Percentiles rank a stretch among this genome's conserved stretches.
phyloP scores from a whole-genome alignment of 495 filamentous ascomycete genomes.

The Daldinia childiae region DNA sequence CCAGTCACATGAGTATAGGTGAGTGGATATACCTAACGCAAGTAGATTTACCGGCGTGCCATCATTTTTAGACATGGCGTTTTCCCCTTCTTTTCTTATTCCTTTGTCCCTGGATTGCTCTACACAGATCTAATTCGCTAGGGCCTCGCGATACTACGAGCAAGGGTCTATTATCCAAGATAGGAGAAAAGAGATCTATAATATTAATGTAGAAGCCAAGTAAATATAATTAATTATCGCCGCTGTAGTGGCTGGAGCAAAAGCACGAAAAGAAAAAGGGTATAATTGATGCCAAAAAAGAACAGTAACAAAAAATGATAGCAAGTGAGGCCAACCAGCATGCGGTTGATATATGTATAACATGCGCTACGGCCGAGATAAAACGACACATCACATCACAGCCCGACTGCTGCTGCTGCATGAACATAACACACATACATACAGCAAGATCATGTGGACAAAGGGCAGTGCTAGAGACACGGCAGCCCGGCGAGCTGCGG shows the following conservation, averaged over 20 bases:
- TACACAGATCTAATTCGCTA: neutral
- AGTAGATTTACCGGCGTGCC: conserved; percentile 12
- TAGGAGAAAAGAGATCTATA: neutral
- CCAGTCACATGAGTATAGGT: neutral
- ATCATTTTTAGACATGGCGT: conserved; percentile 1
- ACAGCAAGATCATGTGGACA: conserved; percentile 5
- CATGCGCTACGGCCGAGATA: neutral
- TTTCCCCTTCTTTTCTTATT: neutral
- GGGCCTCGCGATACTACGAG: neutral
- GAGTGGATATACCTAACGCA: conserved; percentile 2
- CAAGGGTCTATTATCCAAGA: conserved; percentile 3
- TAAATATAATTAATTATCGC: neutral
- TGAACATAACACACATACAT: neutral
- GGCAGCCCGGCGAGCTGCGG: neutral
- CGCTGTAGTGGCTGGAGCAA: neutral
- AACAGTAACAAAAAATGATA: neutral
- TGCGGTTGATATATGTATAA: conserved; percentile 1
- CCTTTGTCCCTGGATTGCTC: neutral
- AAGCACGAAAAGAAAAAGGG: neutral
- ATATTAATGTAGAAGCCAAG: neutral
- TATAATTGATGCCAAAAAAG: neutral
- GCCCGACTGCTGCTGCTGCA: neutral
- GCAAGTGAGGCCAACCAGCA: neutral
- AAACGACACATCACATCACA: conserved; percentile 7
- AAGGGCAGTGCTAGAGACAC: neutral